phyloP scores from a whole-genome alignment of 2,329 filamentous ascomycete genomes.

The Teratosphaeria epicoccoides region DNA sequence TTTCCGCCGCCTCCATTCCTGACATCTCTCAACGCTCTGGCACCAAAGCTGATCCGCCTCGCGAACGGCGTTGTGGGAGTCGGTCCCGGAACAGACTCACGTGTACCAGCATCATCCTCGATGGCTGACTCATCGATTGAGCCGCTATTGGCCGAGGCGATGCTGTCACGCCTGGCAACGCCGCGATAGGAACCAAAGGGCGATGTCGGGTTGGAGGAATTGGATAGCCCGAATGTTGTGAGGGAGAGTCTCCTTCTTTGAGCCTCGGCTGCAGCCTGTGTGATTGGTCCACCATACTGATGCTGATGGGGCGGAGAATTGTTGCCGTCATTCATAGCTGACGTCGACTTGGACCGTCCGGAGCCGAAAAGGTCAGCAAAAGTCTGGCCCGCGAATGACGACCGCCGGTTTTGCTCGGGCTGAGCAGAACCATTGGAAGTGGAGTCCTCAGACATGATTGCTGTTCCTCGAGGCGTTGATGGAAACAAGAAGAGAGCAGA shows the following conservation, averaged over 20 bases:
- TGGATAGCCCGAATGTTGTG: constrained; percentile 39
- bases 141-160: constrained; percentile 33
- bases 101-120: constrained; percentile 37
- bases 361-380: constrained; percentile 40
- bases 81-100: constrained; percentile 24
- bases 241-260: constrained; percentile 40
- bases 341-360: constrained; percentile 17
- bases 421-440: constrained; percentile 16
- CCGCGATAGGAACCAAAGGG: constrained; percentile 34
- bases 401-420: constrained; percentile 30
- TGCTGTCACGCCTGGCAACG: constrained; percentile 31
- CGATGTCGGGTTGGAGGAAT: constrained; percentile 33
- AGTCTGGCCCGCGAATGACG: constrained; percentile 38
- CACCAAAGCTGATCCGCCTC: constrained; percentile 82
- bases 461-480: not conserved
- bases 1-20: constrained; percentile 43
- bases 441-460: constrained; percentile 29
- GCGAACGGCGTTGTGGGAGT: constrained; percentile 62
- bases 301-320: constrained; percentile 17
- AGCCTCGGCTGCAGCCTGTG: constrained; percentile 38
- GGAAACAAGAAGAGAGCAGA: not conserved
- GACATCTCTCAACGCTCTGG: constrained; percentile 63
- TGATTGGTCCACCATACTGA: constrained; percentile 35
- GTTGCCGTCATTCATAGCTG: constrained; percentile 11
- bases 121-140: constrained; percentile 41